These are phyloP conservation scores for Blastobotrys apis DNA, from an alignment of 1,139 yeast genomes.

Conservation along the genomic window DNA sequence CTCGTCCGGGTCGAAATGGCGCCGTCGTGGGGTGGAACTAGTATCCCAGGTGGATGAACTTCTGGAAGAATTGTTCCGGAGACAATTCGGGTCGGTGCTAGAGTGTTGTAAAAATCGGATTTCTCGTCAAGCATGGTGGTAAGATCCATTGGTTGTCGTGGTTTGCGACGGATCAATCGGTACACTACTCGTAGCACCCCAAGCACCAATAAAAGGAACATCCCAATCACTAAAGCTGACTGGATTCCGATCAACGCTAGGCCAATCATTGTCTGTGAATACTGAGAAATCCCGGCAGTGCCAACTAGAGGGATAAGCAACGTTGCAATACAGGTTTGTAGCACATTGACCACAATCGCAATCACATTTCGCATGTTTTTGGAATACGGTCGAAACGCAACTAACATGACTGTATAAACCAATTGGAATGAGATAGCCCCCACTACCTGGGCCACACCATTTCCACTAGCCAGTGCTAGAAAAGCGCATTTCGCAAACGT, in stretches of 20 bases:
- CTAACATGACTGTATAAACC: neutral
- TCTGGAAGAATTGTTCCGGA: no score
- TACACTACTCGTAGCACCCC: neutral
- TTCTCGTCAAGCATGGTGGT: no score
- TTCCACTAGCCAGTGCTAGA: constrained; percentile 1
- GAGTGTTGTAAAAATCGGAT: no score
- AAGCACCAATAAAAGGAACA: constrained; percentile 1
- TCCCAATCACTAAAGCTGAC: constrained; percentile 1
- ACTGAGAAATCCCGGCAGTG: neutral
- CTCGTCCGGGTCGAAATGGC: no score
- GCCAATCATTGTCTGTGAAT: constrained; percentile 1
- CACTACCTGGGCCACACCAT: constrained; percentile 5
- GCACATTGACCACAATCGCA: neutral
- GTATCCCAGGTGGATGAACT: no score
- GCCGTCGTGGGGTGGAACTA: no score
- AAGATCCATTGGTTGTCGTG: neutral
- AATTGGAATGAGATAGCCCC: constrained; percentile 1
- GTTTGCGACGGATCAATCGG: neutral
- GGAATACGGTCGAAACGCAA: constrained; percentile 1
- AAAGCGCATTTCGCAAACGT: neutral
- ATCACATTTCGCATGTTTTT: constrained; percentile 1
- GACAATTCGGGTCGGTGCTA: no score
- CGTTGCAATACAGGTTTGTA: neutral
- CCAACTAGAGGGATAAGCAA: neutral
- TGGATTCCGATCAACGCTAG: constrained; percentile 5